Percentiles rank a stretch among this genome's conserved stretches.
phyloP scores from a whole-genome alignment of 2,329 filamentous ascomycete genomes.

The Fusarium sp. region DNA sequence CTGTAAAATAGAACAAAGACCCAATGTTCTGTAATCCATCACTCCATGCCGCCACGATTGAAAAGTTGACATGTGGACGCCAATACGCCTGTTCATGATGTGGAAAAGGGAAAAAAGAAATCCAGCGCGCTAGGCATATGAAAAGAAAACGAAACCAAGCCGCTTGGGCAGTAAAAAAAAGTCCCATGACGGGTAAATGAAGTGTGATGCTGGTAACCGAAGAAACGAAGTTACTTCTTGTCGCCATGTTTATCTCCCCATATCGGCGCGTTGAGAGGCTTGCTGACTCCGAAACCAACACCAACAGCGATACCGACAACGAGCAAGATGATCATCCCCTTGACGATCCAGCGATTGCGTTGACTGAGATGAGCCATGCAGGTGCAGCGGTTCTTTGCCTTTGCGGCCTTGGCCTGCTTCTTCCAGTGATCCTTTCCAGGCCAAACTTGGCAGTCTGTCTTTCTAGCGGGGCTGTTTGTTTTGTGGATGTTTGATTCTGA shows the following conservation, averaged over 20 bases:
- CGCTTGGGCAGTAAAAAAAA: constrained; percentile 12
- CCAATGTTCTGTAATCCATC: constrained; percentile 43
- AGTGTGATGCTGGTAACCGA: constrained; percentile 22
- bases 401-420: constrained; percentile 67
- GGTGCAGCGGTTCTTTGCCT: constrained; percentile 62
- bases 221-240: constrained; percentile 26
- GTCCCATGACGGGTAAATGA: constrained; percentile 22
- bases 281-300: constrained; percentile 70
- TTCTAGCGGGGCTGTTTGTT: constrained; percentile 46
- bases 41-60: constrained; percentile 32
- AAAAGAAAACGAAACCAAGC: constrained; percentile 22
- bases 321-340: constrained; percentile 58
- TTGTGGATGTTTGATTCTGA: constrained; percentile 49
- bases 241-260: constrained; percentile 57
- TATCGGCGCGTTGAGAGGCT: constrained; percentile 68
- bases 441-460: constrained; percentile 67
- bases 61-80: constrained; percentile 36
- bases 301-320: constrained; percentile 65
- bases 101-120: constrained; percentile 36
- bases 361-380: constrained; percentile 65
- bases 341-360: constrained; percentile 64
- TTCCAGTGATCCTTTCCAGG: constrained; percentile 70
- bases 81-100: constrained; percentile 47
- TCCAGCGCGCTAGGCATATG: constrained; percentile 37
- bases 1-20: constrained; percentile 18